A percentile compares a stretch with the other conserved stretches of the same genome.
These are phyloP conservation scores for Novymonas esmeraldas DNA, from an alignment of 208 protist species.

Conservation along the genomic window DNA sequence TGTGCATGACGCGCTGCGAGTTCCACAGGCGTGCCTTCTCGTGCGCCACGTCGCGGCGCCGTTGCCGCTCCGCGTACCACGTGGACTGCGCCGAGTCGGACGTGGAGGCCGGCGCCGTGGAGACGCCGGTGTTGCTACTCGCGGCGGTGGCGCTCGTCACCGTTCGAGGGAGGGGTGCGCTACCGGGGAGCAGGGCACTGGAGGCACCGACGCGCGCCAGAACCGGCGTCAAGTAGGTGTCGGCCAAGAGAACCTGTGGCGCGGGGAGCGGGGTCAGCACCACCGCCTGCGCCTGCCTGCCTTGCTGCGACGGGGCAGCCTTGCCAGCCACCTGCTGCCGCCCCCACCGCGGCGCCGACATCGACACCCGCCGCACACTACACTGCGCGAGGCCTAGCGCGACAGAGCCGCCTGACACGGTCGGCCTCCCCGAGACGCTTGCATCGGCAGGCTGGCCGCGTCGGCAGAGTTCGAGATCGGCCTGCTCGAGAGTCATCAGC, in stretches of 20 bases:
- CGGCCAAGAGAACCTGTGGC: slow-evolving; percentile 10
- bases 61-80: slow-evolving; percentile 58
- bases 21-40: slow-evolving; percentile 55
- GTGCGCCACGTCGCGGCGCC: slow-evolving; percentile 40
- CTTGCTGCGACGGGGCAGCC: neutral
- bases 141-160: neutral
- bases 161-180: neutral
- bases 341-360: neutral
- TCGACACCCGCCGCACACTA: neutral
- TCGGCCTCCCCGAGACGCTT: neutral
- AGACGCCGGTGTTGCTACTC: neutral
- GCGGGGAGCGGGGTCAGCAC: neutral
- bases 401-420: slow-evolving; percentile 1
- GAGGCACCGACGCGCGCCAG: slow-evolving; percentile 6
- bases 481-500: slow-evolving; percentile 28
- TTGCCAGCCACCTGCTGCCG: too few relatives aligned
- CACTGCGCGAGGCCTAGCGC: slow-evolving; percentile 5
- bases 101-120: neutral
- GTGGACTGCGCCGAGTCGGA: neutral
- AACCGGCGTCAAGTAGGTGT: slow-evolving; percentile 25
- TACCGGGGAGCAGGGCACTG: neutral
- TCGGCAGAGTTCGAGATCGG: slow-evolving; percentile 8
- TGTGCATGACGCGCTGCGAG: slow-evolving; percentile 74
- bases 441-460: too few relatives aligned
- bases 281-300: neutral